Evolutionary conservation across 2,329 filamentous ascomycete species (phyloP).

Genomic region (Ophiognomonia clavigignenti-juglandacearum): DNA sequence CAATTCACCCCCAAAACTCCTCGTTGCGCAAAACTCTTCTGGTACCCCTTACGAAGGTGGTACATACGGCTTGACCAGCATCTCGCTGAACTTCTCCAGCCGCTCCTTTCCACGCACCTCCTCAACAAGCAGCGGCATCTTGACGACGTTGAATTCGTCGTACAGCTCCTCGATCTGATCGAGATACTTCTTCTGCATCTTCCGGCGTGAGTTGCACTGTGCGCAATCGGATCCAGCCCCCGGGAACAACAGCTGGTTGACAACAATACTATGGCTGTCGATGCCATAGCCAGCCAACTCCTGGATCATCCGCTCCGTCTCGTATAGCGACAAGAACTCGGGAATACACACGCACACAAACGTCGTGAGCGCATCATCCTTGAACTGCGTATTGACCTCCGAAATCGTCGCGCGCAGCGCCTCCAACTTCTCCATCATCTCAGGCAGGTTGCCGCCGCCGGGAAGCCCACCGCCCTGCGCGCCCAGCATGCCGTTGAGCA

Average conservation of each 20-base stretch:
- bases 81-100: constrained; percentile 83
- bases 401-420: constrained; percentile 85
- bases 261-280: constrained; percentile 94
- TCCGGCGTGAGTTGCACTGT: constrained; percentile 88
- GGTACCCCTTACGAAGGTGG: constrained; percentile 56
- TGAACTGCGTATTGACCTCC: constrained; percentile 98
- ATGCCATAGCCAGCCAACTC: constrained; percentile 90
- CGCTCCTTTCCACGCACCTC: constrained; percentile 95
- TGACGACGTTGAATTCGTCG: constrained; percentile 98
- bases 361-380: constrained; percentile 90
- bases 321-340: constrained; percentile 93
- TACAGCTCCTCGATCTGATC: constrained; percentile 98
- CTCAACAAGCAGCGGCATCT: constrained; percentile 93
- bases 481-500: constrained; percentile 90
- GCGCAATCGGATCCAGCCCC: constrained; percentile 81
- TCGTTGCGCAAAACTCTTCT: no score
- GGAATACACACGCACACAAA: constrained; percentile 99
- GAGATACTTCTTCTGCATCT: constrained; percentile 99
- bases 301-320: constrained; percentile 99
- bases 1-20: no score
- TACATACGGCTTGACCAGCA: constrained; percentile 72
- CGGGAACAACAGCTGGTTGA: constrained; percentile 95
- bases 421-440: constrained; percentile 94
- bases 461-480: constrained; percentile 69
- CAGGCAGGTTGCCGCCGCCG: constrained; percentile 87